These are phyloP conservation scores for Syzygium syzygioides DNA, from an alignment of 441 rosid species.

Conservation along the genomic window DNA sequence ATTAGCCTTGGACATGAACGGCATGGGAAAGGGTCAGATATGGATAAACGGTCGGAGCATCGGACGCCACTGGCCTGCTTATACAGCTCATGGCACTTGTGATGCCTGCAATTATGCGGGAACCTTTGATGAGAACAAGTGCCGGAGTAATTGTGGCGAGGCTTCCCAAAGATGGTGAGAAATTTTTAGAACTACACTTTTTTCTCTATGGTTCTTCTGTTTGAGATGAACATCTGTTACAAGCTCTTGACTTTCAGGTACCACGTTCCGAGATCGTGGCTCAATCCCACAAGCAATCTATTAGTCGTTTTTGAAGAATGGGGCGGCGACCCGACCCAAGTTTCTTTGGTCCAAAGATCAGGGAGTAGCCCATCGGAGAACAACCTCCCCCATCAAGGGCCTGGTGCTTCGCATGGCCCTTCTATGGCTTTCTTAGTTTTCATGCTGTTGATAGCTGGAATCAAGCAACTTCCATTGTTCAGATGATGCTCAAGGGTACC, in stretches of 20 bases:
- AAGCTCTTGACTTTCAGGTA: slow-evolving; percentile 24
- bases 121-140: not conserved
- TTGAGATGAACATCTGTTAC: not conserved
- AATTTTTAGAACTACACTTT: not conserved
- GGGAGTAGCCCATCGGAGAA: not conserved
- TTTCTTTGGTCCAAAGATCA: slow-evolving; percentile 22
- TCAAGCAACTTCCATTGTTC: not conserved
- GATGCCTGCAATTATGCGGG: not conserved
- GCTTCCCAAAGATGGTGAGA: slow-evolving; percentile 1
- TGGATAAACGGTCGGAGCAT: not conserved
- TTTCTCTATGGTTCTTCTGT: not conserved
- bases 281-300: slow-evolving; percentile 33
- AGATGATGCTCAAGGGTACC: not conserved
- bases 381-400: not conserved
- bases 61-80: slow-evolving; percentile 1
- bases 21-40: slow-evolving; percentile 3
- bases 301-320: slow-evolving; percentile 44
- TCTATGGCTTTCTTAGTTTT: not conserved
- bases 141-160: not conserved
- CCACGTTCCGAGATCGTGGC: slow-evolving; percentile 47
- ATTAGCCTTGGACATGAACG: not conserved
- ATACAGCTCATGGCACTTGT: not conserved
- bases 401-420: not conserved
- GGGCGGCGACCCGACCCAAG: slow-evolving; percentile 45
- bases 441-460: not conserved